phyloP scores from a whole-genome alignment of 306 rosid genomes.

The Ochetophila trinervis region DNA sequence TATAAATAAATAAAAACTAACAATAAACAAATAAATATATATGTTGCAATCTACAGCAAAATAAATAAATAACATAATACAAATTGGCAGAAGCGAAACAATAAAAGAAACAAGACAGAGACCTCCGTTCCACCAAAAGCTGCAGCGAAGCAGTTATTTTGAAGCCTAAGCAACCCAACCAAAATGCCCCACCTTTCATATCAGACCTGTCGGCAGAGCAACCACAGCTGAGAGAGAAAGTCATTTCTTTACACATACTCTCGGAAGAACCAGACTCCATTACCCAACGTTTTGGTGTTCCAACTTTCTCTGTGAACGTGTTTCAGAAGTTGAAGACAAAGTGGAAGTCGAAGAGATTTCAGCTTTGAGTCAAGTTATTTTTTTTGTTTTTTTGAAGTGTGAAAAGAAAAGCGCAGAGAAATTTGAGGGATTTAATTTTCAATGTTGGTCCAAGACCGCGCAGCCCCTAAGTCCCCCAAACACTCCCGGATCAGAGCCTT shows the following conservation, averaged over 20 bases:
- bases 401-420: background rate
- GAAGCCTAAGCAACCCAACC: slow-evolving; percentile 55
- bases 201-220: slow-evolving; percentile 52
- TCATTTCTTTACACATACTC: background rate
- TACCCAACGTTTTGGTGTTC: background rate
- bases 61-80: background rate
- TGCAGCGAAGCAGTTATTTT: slow-evolving; percentile 38
- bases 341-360: background rate
- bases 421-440: slow-evolving; percentile 19
- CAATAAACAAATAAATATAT: background rate
- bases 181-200: slow-evolving; percentile 6
- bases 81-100: background rate
- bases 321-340: background rate
- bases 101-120: slow-evolving; percentile 11
- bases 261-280: background rate
- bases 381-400: too few species aligned
- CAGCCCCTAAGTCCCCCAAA: slow-evolving; percentile 55
- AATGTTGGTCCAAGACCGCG: slow-evolving; percentile 91
- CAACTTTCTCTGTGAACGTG: background rate
- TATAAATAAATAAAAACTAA: background rate
- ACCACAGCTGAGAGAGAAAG: slow-evolving; percentile 33
- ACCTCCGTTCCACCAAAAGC: slow-evolving; percentile 16
- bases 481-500: slow-evolving; percentile 39
- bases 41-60: too few species aligned
- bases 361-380: slow-evolving; percentile 1